A percentile compares a stretch with the other conserved stretches of the same genome.
Conservation (phyloP, 441 rosid genomes). For the Rhodomyrtus psidioides region DNA sequence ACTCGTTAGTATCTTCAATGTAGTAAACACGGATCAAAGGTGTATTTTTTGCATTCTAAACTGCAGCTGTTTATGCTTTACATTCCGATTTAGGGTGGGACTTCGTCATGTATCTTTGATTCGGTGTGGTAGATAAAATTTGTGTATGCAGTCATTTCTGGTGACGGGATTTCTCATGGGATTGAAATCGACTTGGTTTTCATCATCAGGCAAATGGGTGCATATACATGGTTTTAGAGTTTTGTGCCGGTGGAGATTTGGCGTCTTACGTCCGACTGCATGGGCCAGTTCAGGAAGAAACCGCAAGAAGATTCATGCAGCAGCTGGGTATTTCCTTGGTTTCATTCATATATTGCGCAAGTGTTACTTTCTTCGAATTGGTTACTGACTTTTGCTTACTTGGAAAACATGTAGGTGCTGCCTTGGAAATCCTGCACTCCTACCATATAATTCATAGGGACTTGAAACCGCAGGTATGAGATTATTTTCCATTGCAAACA, state of each 20-base stretch:
- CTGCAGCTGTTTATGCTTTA: background rate
- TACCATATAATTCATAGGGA: slow-evolving; percentile 51
- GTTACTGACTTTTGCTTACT: background rate
- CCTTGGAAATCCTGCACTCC: slow-evolving; percentile 45
- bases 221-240: slow-evolving; percentile 42
- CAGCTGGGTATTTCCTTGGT: slow-evolving; percentile 39
- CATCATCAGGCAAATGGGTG: slow-evolving; percentile 27
- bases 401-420: slow-evolving; percentile 33
- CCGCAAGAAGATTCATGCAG: slow-evolving; percentile 43
- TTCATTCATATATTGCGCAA: background rate
- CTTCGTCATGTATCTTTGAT: background rate
- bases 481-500: background rate
- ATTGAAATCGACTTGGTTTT: background rate
- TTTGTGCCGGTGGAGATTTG: slow-evolving; percentile 44
- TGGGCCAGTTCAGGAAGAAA: slow-evolving; percentile 43
- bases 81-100: background rate
- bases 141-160: background rate
- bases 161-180: background rate
- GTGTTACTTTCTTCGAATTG: background rate
- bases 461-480: slow-evolving; percentile 53
- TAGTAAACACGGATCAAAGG: background rate
- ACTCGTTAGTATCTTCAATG: background rate
- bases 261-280: slow-evolving; percentile 32
- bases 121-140: background rate
- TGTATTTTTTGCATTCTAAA: background rate